These are phyloP conservation scores for Myrica gale DNA, from an alignment of 306 rosid genomes.

Conservation along the genomic window DNA sequence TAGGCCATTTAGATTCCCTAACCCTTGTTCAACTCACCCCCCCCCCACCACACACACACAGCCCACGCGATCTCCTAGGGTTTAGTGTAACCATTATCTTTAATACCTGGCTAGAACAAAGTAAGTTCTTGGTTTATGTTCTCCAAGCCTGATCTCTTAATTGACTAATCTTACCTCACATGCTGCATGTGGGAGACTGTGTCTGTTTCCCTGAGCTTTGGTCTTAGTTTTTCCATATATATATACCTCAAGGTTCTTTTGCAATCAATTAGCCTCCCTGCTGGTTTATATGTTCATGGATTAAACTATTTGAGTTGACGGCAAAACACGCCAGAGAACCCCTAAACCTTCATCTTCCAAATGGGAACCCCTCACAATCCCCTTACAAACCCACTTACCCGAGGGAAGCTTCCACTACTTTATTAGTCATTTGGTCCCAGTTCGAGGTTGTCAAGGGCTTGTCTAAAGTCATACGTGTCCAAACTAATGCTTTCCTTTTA, in stretches of 20 bases:
- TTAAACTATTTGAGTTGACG: slow-evolving; percentile 26
- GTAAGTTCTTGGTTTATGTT: slow-evolving; percentile 39
- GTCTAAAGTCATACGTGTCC: slow-evolving; percentile 34
- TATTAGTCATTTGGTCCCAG: slow-evolving; percentile 27
- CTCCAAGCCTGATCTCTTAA: slow-evolving; percentile 31
- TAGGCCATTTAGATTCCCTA: slow-evolving; percentile 42
- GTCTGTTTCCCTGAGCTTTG: slow-evolving; percentile 36
- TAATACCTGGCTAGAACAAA: slow-evolving; percentile 26
- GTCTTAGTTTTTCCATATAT: slow-evolving; percentile 33
- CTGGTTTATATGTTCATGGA: slow-evolving; percentile 13
- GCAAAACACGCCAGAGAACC: slow-evolving; percentile 23
- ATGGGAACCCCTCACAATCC: slow-evolving; percentile 1
- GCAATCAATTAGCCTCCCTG: slow-evolving; percentile 23
- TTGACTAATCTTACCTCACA: slow-evolving; percentile 50
- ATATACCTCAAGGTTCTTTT: slow-evolving; percentile 34
- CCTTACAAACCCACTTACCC: slow-evolving; percentile 14
- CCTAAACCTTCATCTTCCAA: slow-evolving; percentile 25
- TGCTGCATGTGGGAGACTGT: slow-evolving; percentile 64
- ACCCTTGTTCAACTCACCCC: slow-evolving; percentile 24
- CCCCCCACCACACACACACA: neutral
- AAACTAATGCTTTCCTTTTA: slow-evolving; percentile 22
- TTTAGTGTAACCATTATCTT: slow-evolving; percentile 19
- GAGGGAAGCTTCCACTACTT: slow-evolving; percentile 47
- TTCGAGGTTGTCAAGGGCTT: slow-evolving; percentile 34
- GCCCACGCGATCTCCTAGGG: slow-evolving; percentile 33